A percentile compares a stretch with the other conserved stretches of the same genome.
These are phyloP conservation scores for Cordyceps pruinosa DNA, from an alignment of 2,329 filamentous ascomycete species.

Conservation along the genomic window DNA sequence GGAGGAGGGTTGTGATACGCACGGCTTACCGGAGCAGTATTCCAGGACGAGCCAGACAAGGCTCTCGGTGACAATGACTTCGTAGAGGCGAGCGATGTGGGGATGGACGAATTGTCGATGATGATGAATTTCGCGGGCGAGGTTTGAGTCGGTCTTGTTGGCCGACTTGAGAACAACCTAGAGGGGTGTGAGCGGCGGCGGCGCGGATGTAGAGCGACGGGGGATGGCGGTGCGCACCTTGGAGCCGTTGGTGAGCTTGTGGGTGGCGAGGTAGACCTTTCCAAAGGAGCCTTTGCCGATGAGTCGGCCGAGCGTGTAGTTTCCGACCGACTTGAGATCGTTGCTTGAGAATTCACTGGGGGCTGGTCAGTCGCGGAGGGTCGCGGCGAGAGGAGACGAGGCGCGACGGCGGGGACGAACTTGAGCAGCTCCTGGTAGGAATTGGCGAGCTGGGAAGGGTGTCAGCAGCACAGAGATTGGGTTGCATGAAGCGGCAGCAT, in stretches of 20 bases:
- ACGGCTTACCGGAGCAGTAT: slow-evolving; percentile 74
- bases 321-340: slow-evolving; percentile 87
- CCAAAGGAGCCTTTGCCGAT: slow-evolving; percentile 98
- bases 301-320: slow-evolving; percentile 83
- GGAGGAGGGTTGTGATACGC: not conserved
- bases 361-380: slow-evolving; percentile 3
- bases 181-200: not conserved
- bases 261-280: slow-evolving; percentile 91
- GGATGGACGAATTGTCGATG: slow-evolving; percentile 97
- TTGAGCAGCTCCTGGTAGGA: slow-evolving; percentile 95
- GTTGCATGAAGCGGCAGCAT: not conserved
- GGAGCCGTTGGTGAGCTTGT: slow-evolving; percentile 97
- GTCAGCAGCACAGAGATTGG: not conserved
- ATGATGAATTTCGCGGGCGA: slow-evolving; percentile 96
- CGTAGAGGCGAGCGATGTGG: slow-evolving; percentile 92
- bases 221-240: slow-evolving; percentile 55
- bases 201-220: not conserved
- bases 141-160: slow-evolving; percentile 90
- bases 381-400: slow-evolving; percentile 12
- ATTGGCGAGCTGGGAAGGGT: slow-evolving; percentile 67
- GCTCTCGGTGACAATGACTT: slow-evolving; percentile 93
- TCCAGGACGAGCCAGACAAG: slow-evolving; percentile 95
- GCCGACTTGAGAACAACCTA: slow-evolving; percentile 98
- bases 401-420: slow-evolving; percentile 46
- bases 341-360: slow-evolving; percentile 87